Conservation (phyloP, 208 protist genomes). For the Wallacemonas rigidus region DNA sequence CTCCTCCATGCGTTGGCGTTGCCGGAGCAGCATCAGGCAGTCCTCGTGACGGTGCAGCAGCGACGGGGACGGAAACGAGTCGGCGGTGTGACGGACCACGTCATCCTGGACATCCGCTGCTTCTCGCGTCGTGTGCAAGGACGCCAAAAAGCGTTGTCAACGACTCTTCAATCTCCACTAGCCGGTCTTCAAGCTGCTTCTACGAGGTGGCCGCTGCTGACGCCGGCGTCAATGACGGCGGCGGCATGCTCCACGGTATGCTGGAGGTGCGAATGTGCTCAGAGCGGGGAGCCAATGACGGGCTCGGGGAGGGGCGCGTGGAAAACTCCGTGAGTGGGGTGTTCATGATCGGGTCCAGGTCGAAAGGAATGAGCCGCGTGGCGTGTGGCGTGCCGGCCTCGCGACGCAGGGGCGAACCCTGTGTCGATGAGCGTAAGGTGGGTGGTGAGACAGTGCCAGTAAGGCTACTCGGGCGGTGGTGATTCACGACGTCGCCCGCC, state of each 20-base stretch:
- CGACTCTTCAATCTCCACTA: constrained; percentile 8
- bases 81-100: constrained; percentile 8
- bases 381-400: too few species aligned
- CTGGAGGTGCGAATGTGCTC: too few species aligned
- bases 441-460: too few species aligned
- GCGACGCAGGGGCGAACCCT: too few species aligned
- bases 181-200: constrained; percentile 1
- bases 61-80: constrained; percentile 17
- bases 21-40: constrained; percentile 14
- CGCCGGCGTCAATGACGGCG: not conserved
- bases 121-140: not conserved
- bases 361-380: too few species aligned
- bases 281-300: too few species aligned
- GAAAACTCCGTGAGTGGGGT: too few species aligned
- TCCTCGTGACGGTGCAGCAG: constrained; percentile 16
- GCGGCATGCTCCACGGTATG: not conserved
- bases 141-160: not conserved
- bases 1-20: constrained; percentile 27
- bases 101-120: constrained; percentile 11
- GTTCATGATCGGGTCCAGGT: too few species aligned
- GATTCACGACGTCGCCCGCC: too few species aligned
- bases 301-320: too few species aligned
- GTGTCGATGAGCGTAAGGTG: too few species aligned
- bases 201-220: not conserved
- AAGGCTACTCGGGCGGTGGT: too few species aligned